A percentile compares a stretch with the other conserved stretches of the same genome.
These are phyloP conservation scores for Kwoniella shivajii DNA, from an alignment of 1,284 basidiomycete genomes.

Conservation along the genomic window DNA sequence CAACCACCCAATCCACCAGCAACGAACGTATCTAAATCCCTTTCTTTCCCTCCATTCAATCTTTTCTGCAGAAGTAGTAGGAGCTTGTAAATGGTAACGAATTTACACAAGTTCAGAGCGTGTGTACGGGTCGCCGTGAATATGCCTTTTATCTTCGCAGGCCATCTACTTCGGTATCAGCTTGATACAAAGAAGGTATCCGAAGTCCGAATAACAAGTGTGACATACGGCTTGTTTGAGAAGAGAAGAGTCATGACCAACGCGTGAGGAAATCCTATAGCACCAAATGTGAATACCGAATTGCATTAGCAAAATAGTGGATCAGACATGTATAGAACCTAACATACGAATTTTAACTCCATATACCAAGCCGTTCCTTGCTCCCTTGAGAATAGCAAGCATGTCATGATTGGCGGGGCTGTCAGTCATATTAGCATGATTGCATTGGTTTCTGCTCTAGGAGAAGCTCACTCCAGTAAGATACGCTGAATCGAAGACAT, in stretches of 20 bases:
- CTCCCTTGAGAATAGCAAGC: constrained; percentile 89
- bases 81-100: constrained; percentile 91
- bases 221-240: constrained; percentile 71
- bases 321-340: neutral
- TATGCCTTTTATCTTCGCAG: constrained; percentile 61
- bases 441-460: neutral
- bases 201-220: neutral
- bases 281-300: neutral
- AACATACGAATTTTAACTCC: constrained; percentile 75
- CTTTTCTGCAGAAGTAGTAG: constrained; percentile 78
- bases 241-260: constrained; percentile 98
- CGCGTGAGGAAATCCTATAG: constrained; percentile 83
- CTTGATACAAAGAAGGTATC: neutral
- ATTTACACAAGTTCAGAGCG: constrained; percentile 80
- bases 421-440: neutral
- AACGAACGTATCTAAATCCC: constrained; percentile 81
- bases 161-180: constrained; percentile 21
- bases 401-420: constrained; percentile 82
- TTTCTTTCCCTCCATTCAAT: constrained; percentile 77
- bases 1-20: constrained; percentile 92
- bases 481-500: constrained; percentile 33
- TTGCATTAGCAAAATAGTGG: neutral
- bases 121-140: constrained; percentile 75
- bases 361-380: constrained; percentile 87
- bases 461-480: constrained; percentile 27